These are phyloP conservation scores for Juglanconis sp. DNA, from an alignment of 2,329 filamentous ascomycete species.

Conservation along the genomic window DNA sequence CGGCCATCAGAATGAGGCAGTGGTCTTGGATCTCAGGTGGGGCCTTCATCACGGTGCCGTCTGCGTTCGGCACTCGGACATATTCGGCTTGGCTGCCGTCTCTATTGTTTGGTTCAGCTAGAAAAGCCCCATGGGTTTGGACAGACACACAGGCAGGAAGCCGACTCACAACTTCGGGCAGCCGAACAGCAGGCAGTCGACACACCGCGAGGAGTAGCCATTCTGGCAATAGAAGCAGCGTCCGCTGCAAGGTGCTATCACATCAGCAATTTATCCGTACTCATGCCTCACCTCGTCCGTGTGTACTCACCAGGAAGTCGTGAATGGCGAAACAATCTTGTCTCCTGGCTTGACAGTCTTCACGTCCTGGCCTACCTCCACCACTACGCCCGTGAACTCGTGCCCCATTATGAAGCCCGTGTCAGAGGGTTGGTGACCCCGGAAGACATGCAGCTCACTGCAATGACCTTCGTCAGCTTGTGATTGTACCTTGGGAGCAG, in stretches of 20 bases:
- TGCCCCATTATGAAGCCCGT: slow-evolving; percentile 72
- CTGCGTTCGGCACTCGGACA: slow-evolving; percentile 76
- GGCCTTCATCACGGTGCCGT: slow-evolving; percentile 75
- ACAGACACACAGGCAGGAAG: too few relatives aligned
- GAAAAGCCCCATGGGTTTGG: background rate
- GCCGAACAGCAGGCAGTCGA: slow-evolving; percentile 68
- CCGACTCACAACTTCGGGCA: slow-evolving; percentile 45
- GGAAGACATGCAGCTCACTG: slow-evolving; percentile 82
- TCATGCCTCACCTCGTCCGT: background rate
- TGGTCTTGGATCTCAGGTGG: slow-evolving; percentile 69
- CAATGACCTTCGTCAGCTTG: background rate
- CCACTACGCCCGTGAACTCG: slow-evolving; percentile 78
- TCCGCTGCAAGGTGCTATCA: slow-evolving; percentile 39
- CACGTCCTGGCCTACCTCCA: slow-evolving; percentile 65
- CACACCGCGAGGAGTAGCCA: slow-evolving; percentile 74
- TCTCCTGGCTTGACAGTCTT: slow-evolving; percentile 70
- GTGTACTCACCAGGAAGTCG: slow-evolving; percentile 64
- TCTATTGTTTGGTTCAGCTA: background rate
- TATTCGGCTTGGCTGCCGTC: slow-evolving; percentile 83
- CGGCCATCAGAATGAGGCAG: slow-evolving; percentile 77
- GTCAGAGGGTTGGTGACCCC: slow-evolving; percentile 70
- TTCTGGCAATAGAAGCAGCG: slow-evolving; percentile 83
- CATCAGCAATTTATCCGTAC: background rate
- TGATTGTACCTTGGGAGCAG: background rate
- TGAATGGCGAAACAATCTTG: slow-evolving; percentile 79